Percentiles rank a stretch among this genome's conserved stretches.
phyloP scores from a whole-genome alignment of 2,329 filamentous ascomycete species.

The Aspergillaceae sp. region DNA sequence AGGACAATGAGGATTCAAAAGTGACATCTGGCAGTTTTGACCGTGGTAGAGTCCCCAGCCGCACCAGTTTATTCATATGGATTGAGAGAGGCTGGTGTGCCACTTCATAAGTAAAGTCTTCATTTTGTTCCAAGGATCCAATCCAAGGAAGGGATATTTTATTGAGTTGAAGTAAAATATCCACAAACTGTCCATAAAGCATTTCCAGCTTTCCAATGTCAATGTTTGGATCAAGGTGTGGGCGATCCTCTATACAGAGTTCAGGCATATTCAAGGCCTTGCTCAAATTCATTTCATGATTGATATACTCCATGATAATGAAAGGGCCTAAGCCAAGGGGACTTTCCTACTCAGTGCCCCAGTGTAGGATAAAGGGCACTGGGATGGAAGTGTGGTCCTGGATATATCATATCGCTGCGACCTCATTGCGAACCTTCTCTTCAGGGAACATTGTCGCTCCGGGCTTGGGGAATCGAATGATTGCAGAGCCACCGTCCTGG shows the following conservation, averaged over 20 bases:
- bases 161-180: slow-evolving; percentile 24
- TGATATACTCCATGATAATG: slow-evolving; percentile 1
- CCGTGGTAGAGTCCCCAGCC: slow-evolving; percentile 17
- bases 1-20: neutral
- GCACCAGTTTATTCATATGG: slow-evolving; percentile 34
- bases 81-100: slow-evolving; percentile 30
- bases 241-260: neutral
- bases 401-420: slow-evolving; percentile 11
- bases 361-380: too few species aligned
- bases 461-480: slow-evolving; percentile 14
- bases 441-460: slow-evolving; percentile 16
- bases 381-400: slow-evolving; percentile 11
- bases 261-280: neutral
- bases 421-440: slow-evolving; percentile 27
- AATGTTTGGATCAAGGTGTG: slow-evolving; percentile 1
- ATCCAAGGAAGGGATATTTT: slow-evolving; percentile 22
- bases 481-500: slow-evolving; percentile 5
- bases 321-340: too few species aligned
- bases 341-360: too few species aligned
- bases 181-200: slow-evolving; percentile 11
- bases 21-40: neutral
- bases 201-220: neutral
- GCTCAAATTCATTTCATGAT: neutral
- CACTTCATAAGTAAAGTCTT: slow-evolving; percentile 21
- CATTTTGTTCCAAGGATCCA: slow-evolving; percentile 24